phyloP scores from a whole-genome alignment of 106 monocot genomes.

The Platanthera guangdongensis region DNA sequence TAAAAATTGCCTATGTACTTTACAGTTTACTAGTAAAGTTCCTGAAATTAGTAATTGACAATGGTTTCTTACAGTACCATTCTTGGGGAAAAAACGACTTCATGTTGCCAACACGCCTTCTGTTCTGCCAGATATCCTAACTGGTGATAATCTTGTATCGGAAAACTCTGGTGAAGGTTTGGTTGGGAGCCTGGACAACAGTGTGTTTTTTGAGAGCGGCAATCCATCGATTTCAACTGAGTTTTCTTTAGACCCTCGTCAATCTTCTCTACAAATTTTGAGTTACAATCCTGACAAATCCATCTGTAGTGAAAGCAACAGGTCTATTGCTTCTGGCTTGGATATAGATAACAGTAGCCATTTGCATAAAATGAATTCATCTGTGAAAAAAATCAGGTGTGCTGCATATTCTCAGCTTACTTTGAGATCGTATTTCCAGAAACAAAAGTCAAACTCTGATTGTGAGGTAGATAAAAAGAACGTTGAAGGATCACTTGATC shows the following conservation, averaged over 20 bases:
- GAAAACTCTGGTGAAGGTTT: constrained; percentile 12
- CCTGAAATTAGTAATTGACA: not conserved
- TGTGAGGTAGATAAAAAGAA: constrained; percentile 2
- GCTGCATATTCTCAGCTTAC: constrained; percentile 53
- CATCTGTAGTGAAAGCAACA: constrained; percentile 5
- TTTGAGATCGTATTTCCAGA: constrained; percentile 66
- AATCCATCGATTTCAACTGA: constrained; percentile 4
- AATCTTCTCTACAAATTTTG: constrained; percentile 4
- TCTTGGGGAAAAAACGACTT: constrained; percentile 48
- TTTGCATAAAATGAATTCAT: not conserved
- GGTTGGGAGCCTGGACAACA: constrained; percentile 13
- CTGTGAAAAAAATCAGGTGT: constrained; percentile 36
- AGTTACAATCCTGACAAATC: not conserved
- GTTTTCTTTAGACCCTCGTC: constrained; percentile 2
- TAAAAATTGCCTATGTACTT: not conserved
- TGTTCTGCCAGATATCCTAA: constrained; percentile 1
- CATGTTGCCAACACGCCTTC: constrained; percentile 3
- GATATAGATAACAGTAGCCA: not conserved
- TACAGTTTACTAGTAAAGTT: not conserved
- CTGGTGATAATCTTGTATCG: constrained; percentile 11
- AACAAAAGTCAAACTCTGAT: constrained; percentile 13
- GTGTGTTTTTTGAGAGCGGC: constrained; percentile 11
- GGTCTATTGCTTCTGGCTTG: not conserved
- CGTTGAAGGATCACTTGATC: constrained; percentile 8
- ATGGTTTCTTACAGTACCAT: constrained; percentile 53